phyloP scores from a whole-genome alignment of 345 rosid genomes.

The Arabidopsis thaliana region DNA sequence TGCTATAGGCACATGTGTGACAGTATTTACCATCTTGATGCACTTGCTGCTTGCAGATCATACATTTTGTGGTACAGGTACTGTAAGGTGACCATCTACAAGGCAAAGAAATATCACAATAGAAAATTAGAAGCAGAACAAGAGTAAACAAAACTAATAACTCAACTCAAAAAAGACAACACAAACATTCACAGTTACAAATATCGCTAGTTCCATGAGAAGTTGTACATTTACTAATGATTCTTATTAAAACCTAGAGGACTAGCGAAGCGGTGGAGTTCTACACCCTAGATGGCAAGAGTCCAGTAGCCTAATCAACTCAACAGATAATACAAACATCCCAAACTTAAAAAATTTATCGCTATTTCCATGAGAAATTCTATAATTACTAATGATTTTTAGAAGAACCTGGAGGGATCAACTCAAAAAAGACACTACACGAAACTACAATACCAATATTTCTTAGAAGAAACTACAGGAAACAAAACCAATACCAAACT shows the following conservation, averaged over 20 bases:
- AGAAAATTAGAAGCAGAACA: constrained; percentile 10
- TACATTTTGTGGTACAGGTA: constrained; percentile 85
- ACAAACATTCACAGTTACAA: neutral
- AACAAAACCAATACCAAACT: neutral
- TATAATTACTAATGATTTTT: neutral
- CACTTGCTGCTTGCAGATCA: constrained; percentile 97
- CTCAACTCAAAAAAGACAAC: neutral
- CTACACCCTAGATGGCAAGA: no score
- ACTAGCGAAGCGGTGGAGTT: no score
- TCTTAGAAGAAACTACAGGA: neutral
- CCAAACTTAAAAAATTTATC: neutral
- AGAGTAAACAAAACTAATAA: neutral
- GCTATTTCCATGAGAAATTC: neutral
- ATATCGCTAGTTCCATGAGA: neutral
- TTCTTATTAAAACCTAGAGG: neutral
- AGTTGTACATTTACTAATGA: neutral
- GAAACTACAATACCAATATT: neutral
- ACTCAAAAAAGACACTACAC: neutral
- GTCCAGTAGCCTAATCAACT: neutral
- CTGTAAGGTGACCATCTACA: constrained; percentile 94
- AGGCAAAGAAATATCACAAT: constrained; percentile 1
- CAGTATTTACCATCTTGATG: constrained; percentile 98
- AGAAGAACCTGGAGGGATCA: neutral
- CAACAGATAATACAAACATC: neutral
- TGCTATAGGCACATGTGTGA: constrained; percentile 95